A percentile compares a stretch with the other conserved stretches of the same genome.
Evolutionary conservation across 2,329 filamentous ascomycete species (phyloP).

Genomic region (Nannizziopsis barbatae): DNA sequence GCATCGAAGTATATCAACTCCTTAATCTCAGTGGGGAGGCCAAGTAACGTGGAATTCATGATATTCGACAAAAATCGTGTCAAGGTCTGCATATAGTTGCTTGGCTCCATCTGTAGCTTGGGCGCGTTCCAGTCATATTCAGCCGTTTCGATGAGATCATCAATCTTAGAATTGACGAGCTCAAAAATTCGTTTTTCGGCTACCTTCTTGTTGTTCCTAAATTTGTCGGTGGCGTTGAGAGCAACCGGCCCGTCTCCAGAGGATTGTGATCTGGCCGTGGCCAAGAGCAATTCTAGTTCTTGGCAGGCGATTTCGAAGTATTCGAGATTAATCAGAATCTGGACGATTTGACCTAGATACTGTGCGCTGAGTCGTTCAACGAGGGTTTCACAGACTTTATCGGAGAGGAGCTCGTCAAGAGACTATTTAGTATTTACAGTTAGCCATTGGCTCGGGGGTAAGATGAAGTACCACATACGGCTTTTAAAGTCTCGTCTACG

Average conservation of each 20-base stretch:
- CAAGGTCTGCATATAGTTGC: constrained; percentile 89
- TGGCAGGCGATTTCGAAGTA: constrained; percentile 91
- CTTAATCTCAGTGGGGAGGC: constrained; percentile 90
- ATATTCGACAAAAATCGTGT: constrained; percentile 90
- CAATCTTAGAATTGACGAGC: constrained; percentile 95
- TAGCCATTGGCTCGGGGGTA: constrained; percentile 3
- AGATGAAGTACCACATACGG: constrained; percentile 38
- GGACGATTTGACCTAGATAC: constrained; percentile 93
- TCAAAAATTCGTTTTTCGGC: constrained; percentile 98
- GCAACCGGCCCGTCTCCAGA: constrained; percentile 67
- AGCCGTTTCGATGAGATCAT: constrained; percentile 90
- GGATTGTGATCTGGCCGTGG: constrained; percentile 69
- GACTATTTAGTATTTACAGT: constrained; percentile 50
- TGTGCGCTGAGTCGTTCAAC: constrained; percentile 82
- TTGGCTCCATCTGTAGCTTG: constrained; percentile 58
- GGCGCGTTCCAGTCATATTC: constrained; percentile 81
- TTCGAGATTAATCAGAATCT: constrained; percentile 94
- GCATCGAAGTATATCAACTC: constrained; percentile 97
- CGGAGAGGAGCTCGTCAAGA: constrained; percentile 84
- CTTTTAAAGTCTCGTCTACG: constrained; percentile 82
- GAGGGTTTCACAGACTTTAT: constrained; percentile 82
- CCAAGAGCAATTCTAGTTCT: constrained; percentile 77
- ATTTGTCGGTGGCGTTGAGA: constrained; percentile 72
- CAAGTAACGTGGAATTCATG: constrained; percentile 87
- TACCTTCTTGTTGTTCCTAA: constrained; percentile 82